A percentile compares a stretch with the other conserved stretches of the same genome.
Evolutionary conservation across 2,329 filamentous ascomycete genomes (phyloP).

Genomic region (Shiraia bambusicola): DNA sequence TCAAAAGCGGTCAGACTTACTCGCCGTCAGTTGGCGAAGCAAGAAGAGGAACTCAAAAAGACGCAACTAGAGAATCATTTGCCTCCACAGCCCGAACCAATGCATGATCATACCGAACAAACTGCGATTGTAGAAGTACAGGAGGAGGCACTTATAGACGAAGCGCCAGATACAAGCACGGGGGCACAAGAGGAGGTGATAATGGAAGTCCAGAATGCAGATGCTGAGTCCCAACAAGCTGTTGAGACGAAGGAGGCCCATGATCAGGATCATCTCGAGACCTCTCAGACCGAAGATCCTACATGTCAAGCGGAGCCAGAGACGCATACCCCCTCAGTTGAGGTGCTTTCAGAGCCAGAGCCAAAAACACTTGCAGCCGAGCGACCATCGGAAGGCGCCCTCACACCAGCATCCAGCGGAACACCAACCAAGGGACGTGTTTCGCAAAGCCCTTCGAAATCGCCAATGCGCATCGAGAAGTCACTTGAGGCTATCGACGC

Average conservation of each 20-base stretch:
- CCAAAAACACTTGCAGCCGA: constrained; percentile 32
- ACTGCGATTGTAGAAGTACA: background rate
- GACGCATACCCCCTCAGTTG: constrained; percentile 15
- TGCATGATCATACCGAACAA: constrained; percentile 8
- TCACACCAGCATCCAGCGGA: constrained; percentile 24
- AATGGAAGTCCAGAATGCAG: constrained; percentile 1
- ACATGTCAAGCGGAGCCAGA: constrained; percentile 7
- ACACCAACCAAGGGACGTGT: constrained; percentile 21
- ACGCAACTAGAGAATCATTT: constrained; percentile 18
- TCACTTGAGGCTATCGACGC: constrained; percentile 55
- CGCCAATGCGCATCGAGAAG: constrained; percentile 46
- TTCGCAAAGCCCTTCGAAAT: constrained; percentile 29
- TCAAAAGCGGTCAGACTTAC: constrained; percentile 36
- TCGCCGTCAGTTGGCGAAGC: constrained; percentile 39
- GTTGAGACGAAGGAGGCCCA: too few species aligned
- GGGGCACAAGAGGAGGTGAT: background rate
- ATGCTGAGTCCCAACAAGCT: background rate
- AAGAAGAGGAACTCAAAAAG: constrained; percentile 33
- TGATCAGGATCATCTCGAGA: background rate
- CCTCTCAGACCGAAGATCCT: constrained; percentile 1
- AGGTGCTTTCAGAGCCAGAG: constrained; percentile 27
- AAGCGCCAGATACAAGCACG: constrained; percentile 7
- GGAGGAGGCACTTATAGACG: background rate
- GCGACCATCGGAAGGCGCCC: constrained; percentile 26
- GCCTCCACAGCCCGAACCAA: constrained; percentile 10